phyloP scores from a whole-genome alignment of 129 eudicot genomes.

The Flaveria sonorensis region DNA sequence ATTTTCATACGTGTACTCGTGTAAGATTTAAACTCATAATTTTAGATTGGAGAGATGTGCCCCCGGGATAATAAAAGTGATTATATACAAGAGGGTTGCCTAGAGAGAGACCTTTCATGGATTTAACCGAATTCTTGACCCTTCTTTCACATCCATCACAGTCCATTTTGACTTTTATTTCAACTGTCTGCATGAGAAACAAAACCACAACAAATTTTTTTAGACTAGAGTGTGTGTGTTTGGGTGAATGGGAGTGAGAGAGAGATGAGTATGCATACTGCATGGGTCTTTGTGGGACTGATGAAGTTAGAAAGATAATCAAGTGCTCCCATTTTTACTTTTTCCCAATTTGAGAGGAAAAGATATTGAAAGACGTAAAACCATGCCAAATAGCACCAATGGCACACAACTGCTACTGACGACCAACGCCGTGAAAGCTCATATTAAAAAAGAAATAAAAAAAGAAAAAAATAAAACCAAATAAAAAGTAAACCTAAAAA shows the following conservation, averaged over 20 bases:
- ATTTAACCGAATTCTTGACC: slow-evolving; percentile 77
- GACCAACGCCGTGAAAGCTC: no score
- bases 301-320: slow-evolving; percentile 76
- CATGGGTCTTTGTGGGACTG: slow-evolving; percentile 70
- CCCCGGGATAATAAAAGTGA: no score
- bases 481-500: no score
- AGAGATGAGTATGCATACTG: slow-evolving; percentile 51
- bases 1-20: no score
- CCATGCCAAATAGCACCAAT: no score
- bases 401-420: no score
- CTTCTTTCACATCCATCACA: slow-evolving; percentile 98
- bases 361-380: slow-evolving; percentile 16
- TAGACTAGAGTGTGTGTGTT: not conserved
- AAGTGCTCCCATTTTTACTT: slow-evolving; percentile 73
- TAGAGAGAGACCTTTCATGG: slow-evolving; percentile 63
- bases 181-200: slow-evolving; percentile 64
- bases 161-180: slow-evolving; percentile 93
- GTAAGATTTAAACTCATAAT: no score
- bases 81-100: no score
- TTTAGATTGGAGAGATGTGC: no score
- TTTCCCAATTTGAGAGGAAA: not conserved
- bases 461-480: no score
- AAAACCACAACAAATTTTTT: slow-evolving; percentile 9
- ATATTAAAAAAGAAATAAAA: no score
- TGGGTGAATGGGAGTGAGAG: not conserved